phyloP scores from a whole-genome alignment of 805 yeast genomes.

The Millerozyma acaciae region DNA sequence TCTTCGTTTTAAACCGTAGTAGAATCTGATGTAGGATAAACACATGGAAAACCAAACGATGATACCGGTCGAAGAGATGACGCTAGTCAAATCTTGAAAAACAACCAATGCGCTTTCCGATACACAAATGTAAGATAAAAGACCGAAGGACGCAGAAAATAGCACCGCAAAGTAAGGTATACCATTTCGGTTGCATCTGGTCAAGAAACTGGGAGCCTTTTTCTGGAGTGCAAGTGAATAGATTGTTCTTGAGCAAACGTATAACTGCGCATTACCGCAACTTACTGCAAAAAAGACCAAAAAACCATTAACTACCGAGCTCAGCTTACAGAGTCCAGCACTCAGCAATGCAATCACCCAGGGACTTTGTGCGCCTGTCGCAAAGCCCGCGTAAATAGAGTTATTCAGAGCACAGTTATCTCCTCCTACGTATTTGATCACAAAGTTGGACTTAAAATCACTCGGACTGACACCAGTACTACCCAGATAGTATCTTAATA shows the following conservation, averaged over 20 bases:
- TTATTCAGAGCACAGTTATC: conserved; percentile 24
- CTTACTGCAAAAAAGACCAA: conserved; percentile 45
- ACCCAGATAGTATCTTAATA: conserved; percentile 51
- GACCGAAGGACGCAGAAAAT: conserved; percentile 57
- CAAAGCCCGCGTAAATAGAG: conserved; percentile 29
- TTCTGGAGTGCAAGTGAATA: conserved; percentile 44
- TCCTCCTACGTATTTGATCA: conserved; percentile 34
- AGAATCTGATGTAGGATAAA: conserved; percentile 59
- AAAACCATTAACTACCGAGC: conserved; percentile 40
- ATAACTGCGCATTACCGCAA: conserved; percentile 44
- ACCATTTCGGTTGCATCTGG: conserved; percentile 58
- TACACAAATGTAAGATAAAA: conserved; percentile 58
- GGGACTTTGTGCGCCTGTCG: conserved; percentile 42
- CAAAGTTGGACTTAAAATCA: conserved; percentile 22
- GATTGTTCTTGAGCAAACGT: conserved; percentile 40
- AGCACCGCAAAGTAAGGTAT: conserved; percentile 72
- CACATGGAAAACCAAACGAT: conserved; percentile 79
- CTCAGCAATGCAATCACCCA: conserved; percentile 44
- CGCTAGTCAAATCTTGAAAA: conserved; percentile 62
- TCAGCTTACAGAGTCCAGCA: conserved; percentile 31
- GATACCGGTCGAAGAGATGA: conserved; percentile 71
- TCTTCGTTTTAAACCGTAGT: conserved; percentile 54
- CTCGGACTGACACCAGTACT: conserved; percentile 22
- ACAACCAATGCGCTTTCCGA: conserved; percentile 54
- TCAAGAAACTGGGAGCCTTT: conserved; percentile 59